Evolutionary conservation across 257 asterid genomes (phyloP).

Genomic region (Striga asiatica): DNA sequence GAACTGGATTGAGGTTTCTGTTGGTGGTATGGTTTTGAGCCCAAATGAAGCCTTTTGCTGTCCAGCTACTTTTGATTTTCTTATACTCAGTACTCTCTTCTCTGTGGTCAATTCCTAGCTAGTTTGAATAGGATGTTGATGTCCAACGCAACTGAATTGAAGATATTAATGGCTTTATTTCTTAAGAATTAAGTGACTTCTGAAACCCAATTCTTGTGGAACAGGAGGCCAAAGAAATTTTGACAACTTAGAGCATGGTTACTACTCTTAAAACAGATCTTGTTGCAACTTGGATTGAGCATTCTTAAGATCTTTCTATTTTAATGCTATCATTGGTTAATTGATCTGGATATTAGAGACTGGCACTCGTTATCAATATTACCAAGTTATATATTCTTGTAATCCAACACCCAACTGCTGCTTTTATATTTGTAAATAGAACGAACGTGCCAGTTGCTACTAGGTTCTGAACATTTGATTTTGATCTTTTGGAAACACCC

Average conservation of each 20-base stretch:
- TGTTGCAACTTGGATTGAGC: no score
- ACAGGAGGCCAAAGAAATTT: background rate
- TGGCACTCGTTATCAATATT: background rate
- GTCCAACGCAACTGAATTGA: background rate
- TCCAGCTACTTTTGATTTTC: conserved; percentile 7
- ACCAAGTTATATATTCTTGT: background rate
- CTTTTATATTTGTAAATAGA: background rate
- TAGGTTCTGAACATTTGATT: background rate
- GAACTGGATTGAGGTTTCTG: conserved; percentile 49
- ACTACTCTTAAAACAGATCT: background rate
- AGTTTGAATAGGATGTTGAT: background rate
- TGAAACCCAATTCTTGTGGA: background rate
- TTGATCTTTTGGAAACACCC: background rate
- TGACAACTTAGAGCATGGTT: background rate
- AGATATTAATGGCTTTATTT: background rate
- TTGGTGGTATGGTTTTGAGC: conserved; percentile 40
- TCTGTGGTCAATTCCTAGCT: background rate
- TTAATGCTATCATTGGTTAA: background rate
- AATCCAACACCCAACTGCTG: background rate
- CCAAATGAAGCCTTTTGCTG: conserved; percentile 11
- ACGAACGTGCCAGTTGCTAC: background rate
- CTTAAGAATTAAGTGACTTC: background rate
- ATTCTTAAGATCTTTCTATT: no score
- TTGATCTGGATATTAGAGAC: background rate
- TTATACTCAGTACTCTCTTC: background rate